phyloP scores from a whole-genome alignment of 2,329 filamentous ascomycete genomes.

The Trichoderma hamatum region DNA sequence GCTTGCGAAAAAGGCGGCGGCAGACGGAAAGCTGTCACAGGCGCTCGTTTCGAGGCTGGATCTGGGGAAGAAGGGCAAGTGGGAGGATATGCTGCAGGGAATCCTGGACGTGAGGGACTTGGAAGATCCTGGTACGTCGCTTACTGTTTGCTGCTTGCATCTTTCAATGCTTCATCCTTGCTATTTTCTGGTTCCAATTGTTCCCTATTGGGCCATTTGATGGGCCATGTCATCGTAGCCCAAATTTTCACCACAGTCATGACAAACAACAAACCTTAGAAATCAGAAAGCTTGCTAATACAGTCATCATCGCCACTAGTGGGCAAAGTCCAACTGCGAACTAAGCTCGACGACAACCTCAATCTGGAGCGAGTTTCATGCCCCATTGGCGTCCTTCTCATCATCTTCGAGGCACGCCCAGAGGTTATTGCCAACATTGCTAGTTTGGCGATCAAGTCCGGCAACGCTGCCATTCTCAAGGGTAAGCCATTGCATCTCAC shows the following conservation, averaged over 20 bases:
- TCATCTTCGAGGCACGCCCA: slow-evolving; percentile 96
- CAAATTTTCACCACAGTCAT: background rate
- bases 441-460: slow-evolving; percentile 92
- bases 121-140: slow-evolving; percentile 75
- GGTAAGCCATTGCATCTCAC: slow-evolving; percentile 48
- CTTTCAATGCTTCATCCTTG: background rate
- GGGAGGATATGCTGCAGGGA: slow-evolving; percentile 95
- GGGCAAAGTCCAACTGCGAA: slow-evolving; percentile 81
- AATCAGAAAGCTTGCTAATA: background rate
- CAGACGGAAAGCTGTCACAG: slow-evolving; percentile 73
- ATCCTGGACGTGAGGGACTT: slow-evolving; percentile 85
- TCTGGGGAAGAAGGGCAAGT: slow-evolving; percentile 84
- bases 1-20: slow-evolving; percentile 71
- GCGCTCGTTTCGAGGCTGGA: slow-evolving; percentile 89
- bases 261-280: background rate
- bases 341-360: slow-evolving; percentile 82
- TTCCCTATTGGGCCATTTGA: background rate
- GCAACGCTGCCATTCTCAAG: slow-evolving; percentile 95
- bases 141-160: background rate
- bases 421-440: slow-evolving; percentile 99
- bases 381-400: slow-evolving; percentile 94
- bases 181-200: background rate
- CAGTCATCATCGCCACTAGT: slow-evolving; percentile 52
- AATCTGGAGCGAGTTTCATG: slow-evolving; percentile 86
- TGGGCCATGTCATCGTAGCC: background rate